Base-by-base conservation (phyloP, 352 stramenopile species). In the Pythium graminicola region DNA sequence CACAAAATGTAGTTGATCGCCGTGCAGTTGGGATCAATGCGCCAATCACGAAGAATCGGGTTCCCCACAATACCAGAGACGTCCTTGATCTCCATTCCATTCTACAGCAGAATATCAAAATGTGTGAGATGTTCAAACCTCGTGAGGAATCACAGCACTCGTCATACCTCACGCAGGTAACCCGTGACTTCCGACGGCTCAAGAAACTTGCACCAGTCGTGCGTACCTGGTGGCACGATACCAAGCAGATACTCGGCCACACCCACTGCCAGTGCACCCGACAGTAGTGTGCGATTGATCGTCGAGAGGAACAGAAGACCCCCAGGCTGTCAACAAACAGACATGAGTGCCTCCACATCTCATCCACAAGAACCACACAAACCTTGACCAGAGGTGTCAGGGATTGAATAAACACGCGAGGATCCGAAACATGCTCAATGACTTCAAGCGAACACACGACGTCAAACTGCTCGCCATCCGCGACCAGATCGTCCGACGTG, bases 181-280 rank as follows among this genome's bases (percentile, higher is more conserved):
- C 48, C 36, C 29, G 72, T 64, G 20, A 92, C 68, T 35, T 93
- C 83, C 20, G 73, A 66, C 9, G 81, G 81, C 49, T 85, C 61
- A 20, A 93, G 70, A 56, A 89, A 93, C 64, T 92, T 93, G 65
- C 75, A 73, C 81, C 81, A 93, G 50, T 93, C 78, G 47, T 93
- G 83, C 24, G 83, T 93, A 51, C 81, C 78, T 61, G 78, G 76
- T 4, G 83, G 83, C 23, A 93, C 67, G 23, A 93, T 70, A 17
- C 68, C 65, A 35, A 93, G 57, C 32, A 92, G 54, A 38, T 91
- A 88, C 54, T 93, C 83, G 11, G 81, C 81, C 47, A 74, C 77
- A 43, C 78, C 80, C 48, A 93, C 85, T 10, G 77, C 76, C 26
- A 90, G 60, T 26, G 72, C 68, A 3, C 72, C 78, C 1, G 83